Base-by-base conservation (phyloP, 768 basidiomycete genomes). In the Russula foetens region DNA sequence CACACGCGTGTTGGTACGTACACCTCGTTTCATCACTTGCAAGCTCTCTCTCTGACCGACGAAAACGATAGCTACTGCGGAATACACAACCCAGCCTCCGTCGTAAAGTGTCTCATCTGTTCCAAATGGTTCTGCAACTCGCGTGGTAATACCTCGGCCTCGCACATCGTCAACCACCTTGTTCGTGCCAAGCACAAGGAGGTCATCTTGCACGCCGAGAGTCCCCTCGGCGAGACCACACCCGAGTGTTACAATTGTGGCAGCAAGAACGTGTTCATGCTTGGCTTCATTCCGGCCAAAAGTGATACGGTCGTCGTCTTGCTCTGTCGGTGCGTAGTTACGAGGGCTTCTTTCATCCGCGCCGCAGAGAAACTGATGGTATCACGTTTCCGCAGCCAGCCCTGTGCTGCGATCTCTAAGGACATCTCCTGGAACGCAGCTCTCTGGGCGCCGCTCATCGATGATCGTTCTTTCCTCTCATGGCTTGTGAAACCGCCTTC, bases 201-300 rank as follows among this genome's bases (percentile, higher is more conserved):
- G 71, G 96, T 99, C 63, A 91, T 96, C 62, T 76, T 99, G 31
- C 97, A 99, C 69, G 88, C 90, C 53, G 96, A 98, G 68, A 89
- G 90, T 60, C 92, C 96, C 2, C 79, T 99, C 3, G 97, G 97
- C 2, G 97, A 98, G 75, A 98, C 97, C 1, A 90, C 92, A 0
- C 97, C 97, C 0, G 97, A 99, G 75, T 99, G 97, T 72, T 99
- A 99, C 78, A 95, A 94, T 69, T 99, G 97, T 70, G 97, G 97
- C 17, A 95, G 91, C 77, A 98, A 97, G 76, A 99, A 99, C 69
- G 97, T 98, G 14, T 99, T 99, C 70, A 94, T 98, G 90, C 83
- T 99, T 19, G 97, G 97, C 4, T 99, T 99, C 69, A 99, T 99
- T 68, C 97, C 97, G 3, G 97, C 97, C 21, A 99, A 99, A 77